Conservation (phyloP, 805 yeast species). For the Komagataella populi region DNA sequence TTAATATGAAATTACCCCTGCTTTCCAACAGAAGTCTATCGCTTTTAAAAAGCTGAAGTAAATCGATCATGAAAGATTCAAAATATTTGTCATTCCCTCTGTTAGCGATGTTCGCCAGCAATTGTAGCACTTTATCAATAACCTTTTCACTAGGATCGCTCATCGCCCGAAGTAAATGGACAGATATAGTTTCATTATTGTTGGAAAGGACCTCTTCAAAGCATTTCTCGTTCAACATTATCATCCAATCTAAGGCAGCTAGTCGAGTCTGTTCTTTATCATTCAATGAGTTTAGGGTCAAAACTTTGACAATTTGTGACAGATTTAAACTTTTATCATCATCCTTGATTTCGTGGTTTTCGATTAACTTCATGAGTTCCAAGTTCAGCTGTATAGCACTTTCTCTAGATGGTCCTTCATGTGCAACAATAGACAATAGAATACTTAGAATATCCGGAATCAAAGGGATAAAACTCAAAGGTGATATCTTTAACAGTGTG, state of each 20-base stretch:
- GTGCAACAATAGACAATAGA: conserved; percentile 49
- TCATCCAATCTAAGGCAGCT: conserved; percentile 83
- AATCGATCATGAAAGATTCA: conserved; percentile 57
- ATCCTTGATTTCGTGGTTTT: conserved; percentile 25
- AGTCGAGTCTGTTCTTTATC: conserved; percentile 73
- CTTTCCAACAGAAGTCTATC: conserved; percentile 56
- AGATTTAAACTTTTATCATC: conserved; percentile 30
- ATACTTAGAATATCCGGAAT: conserved; percentile 66
- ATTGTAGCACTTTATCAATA: conserved; percentile 55
- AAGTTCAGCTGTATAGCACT: conserved; percentile 44
- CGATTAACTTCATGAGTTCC: conserved; percentile 38
- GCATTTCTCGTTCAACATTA: conserved; percentile 62
- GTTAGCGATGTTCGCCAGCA: conserved; percentile 59
- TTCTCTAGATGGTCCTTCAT: conserved; percentile 32
- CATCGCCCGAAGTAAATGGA: conserved; percentile 62
- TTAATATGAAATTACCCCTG: conserved; percentile 70
- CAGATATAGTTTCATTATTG: conserved; percentile 46
- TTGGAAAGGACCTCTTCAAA: conserved; percentile 41
- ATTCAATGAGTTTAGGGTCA: conserved; percentile 58
- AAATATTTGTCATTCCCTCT: conserved; percentile 68
- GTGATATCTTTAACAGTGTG: conserved; percentile 57
- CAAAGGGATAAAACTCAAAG: conserved; percentile 59
- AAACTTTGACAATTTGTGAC: conserved; percentile 50
- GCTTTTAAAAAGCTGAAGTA: conserved; percentile 53
- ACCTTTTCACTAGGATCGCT: conserved; percentile 65